phyloP scores from a whole-genome alignment of 208 protist species.

The Leishmania amazonensis region DNA sequence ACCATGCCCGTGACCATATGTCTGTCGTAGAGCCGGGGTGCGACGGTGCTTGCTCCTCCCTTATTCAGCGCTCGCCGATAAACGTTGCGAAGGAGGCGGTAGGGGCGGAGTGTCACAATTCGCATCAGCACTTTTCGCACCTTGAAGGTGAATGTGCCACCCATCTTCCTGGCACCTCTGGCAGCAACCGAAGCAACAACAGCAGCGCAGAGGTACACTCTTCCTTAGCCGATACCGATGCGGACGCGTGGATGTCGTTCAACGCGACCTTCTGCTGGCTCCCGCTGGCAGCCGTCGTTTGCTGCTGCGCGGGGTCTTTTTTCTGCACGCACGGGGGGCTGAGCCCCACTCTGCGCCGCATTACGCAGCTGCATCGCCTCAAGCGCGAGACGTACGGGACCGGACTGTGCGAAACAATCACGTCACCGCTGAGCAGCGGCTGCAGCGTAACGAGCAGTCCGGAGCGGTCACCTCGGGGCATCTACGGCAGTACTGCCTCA shows the following conservation, averaged over 20 bases:
- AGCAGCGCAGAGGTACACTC: not conserved
- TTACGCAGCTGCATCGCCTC: conserved; percentile 48
- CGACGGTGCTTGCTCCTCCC: not conserved
- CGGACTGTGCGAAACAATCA: conserved; percentile 23
- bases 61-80: conserved; percentile 16
- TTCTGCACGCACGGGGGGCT: conserved; percentile 91
- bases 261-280: conserved; percentile 87
- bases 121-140: not conserved
- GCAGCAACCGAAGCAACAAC: not conserved
- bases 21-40: not conserved
- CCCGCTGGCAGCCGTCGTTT: conserved; percentile 80
- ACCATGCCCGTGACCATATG: not conserved
- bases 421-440: conserved; percentile 12
- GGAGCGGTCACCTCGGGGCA: conserved; percentile 14
- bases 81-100: not conserved
- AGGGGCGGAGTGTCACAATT: not conserved
- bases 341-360: conserved; percentile 57
- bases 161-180: not conserved
- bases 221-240: not conserved
- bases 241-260: conserved; percentile 70
- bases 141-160: not conserved
- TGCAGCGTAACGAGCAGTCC: conserved; percentile 29
- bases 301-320: conserved; percentile 62
- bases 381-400: conserved; percentile 70
- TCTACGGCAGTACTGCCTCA: conserved; percentile 10